phyloP scores from a whole-genome alignment of 805 yeast genomes.

The Metschnikowia santaceciliae region DNA sequence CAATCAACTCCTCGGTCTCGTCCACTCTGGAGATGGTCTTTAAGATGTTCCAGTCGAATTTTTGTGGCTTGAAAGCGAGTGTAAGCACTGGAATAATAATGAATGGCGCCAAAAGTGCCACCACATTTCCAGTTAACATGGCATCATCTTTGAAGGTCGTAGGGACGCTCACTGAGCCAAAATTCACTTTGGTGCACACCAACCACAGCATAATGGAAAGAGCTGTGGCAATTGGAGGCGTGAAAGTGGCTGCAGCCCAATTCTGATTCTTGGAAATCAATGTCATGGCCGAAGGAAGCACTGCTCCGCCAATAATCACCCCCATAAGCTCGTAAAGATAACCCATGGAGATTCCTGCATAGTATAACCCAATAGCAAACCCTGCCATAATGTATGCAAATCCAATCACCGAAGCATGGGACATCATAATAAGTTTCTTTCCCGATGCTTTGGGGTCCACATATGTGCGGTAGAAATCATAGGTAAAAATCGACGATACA shows the following conservation, averaged over 20 bases:
- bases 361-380: conserved; percentile 75
- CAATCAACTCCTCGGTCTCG: conserved; percentile 61
- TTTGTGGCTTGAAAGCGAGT: conserved; percentile 58
- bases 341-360: conserved; percentile 83
- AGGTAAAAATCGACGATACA: conserved; percentile 79
- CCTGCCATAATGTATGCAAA: conserved; percentile 69
- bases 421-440: conserved; percentile 60
- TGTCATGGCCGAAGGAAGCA: conserved; percentile 68
- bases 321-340: conserved; percentile 88
- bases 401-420: conserved; percentile 61
- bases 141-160: conserved; percentile 80
- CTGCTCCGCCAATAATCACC: conserved; percentile 81
- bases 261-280: conserved; percentile 64
- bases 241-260: conserved; percentile 59
- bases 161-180: conserved; percentile 30
- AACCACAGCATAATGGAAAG: conserved; percentile 65
- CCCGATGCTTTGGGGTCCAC: conserved; percentile 77
- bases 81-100: conserved; percentile 66
- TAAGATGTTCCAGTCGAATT: conserved; percentile 68
- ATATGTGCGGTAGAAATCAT: conserved; percentile 80
- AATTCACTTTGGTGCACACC: conserved; percentile 31
- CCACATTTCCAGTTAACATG: conserved; percentile 86
- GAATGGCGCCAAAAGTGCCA: conserved; percentile 71
- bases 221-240: conserved; percentile 77
- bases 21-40: conserved; percentile 62